These are phyloP conservation scores for Populus trichocarpa DNA, from an alignment of 441 rosid species.

Conservation along the genomic window DNA sequence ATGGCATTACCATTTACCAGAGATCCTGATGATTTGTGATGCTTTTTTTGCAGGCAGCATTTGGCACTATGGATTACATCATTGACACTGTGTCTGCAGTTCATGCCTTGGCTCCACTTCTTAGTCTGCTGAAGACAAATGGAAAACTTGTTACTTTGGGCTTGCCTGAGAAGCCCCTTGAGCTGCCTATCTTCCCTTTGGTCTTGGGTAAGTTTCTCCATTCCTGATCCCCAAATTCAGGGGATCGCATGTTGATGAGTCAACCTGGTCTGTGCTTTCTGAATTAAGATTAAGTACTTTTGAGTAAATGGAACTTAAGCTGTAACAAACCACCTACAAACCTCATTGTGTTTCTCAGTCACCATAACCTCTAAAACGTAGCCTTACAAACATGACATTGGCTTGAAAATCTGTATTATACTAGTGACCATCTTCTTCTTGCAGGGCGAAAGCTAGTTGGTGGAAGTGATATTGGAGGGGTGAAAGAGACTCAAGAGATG, in stretches of 20 bases:
- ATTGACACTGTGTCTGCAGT: slow-evolving; percentile 79
- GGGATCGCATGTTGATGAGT: too few relatives aligned
- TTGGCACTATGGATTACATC: slow-evolving; percentile 70
- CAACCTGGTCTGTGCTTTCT: neutral
- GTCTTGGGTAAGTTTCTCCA: slow-evolving; percentile 46
- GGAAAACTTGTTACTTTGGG: slow-evolving; percentile 75
- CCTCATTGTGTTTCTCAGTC: neutral
- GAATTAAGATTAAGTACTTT: neutral
- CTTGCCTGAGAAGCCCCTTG: slow-evolving; percentile 70
- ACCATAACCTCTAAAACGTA: neutral
- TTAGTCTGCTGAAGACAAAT: slow-evolving; percentile 60
- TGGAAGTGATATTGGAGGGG: slow-evolving; percentile 75
- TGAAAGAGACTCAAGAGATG: slow-evolving; percentile 88
- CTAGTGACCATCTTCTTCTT: neutral
- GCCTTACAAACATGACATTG: neutral
- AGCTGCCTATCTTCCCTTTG: slow-evolving; percentile 65
- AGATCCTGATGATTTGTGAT: slow-evolving; percentile 2
- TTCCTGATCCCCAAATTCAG: neutral
- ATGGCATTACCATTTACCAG: neutral
- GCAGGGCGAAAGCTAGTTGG: slow-evolving; percentile 69
- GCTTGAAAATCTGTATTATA: neutral
- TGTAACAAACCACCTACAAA: neutral
- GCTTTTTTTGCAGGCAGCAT: slow-evolving; percentile 45
- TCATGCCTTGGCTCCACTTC: slow-evolving; percentile 59
- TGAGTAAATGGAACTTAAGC: neutral